phyloP scores from a whole-genome alignment of 345 rosid species.

The Brassica juncea region DNA sequence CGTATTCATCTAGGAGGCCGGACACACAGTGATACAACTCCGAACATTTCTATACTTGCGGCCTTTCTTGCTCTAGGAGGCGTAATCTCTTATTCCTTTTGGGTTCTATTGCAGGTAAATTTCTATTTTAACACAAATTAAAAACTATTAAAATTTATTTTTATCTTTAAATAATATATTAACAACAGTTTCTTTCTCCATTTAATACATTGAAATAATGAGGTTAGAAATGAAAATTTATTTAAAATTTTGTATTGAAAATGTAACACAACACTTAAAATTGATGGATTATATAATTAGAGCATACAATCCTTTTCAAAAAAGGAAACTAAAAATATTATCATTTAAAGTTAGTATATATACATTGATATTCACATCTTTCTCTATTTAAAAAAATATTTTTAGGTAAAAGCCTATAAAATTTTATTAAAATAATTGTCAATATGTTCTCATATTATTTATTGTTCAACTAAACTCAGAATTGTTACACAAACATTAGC shows the following conservation, averaged over 20 bases:
- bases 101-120: background rate
- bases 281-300: background rate
- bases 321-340: background rate
- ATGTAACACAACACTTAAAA: background rate
- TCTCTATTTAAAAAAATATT: too few species aligned
- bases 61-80: background rate
- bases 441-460: too few species aligned
- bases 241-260: background rate
- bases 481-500: background rate
- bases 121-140: background rate
- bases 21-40: background rate
- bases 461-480: background rate
- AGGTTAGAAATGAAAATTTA: background rate
- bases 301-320: background rate
- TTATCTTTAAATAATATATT: background rate
- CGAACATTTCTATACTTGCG: background rate
- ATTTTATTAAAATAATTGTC: background rate
- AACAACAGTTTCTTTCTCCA: background rate
- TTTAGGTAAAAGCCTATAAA: too few species aligned
- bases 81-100: background rate
- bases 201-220: background rate
- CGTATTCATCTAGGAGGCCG: background rate
- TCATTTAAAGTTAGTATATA: background rate
- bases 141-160: background rate
- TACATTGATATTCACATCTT: background rate